phyloP scores from a whole-genome alignment of 805 yeast species.

The Cyberlindnera lachancei region DNA sequence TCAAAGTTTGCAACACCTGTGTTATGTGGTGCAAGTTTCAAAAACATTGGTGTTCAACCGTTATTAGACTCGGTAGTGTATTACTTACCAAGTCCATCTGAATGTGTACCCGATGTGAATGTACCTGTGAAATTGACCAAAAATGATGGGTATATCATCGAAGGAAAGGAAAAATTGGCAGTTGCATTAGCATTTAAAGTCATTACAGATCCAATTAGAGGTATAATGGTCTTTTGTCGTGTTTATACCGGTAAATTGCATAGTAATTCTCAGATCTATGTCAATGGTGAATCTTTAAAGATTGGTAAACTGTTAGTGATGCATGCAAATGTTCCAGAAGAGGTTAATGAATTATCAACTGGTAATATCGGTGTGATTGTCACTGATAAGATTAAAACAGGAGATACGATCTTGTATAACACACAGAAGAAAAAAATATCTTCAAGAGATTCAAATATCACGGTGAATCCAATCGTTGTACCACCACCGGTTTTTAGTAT shows the following conservation, averaged over 20 bases:
- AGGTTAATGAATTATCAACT: constrained; percentile 49
- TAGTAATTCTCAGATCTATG: constrained; percentile 56
- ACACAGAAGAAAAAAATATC: constrained; percentile 44
- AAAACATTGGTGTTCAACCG: constrained; percentile 93
- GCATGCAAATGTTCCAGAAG: constrained; percentile 84
- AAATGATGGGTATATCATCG: constrained; percentile 40
- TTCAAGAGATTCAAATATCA: constrained; percentile 34
- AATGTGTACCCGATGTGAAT: constrained; percentile 49
- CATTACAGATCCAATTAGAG: constrained; percentile 74
- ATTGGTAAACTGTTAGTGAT: constrained; percentile 66
- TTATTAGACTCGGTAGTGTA: constrained; percentile 73
- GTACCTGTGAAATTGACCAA: constrained; percentile 33
- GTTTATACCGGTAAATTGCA: constrained; percentile 77
- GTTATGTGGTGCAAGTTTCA: constrained; percentile 87
- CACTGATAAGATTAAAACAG: constrained; percentile 66
- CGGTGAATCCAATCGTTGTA: constrained; percentile 65
- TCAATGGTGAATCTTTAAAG: constrained; percentile 59
- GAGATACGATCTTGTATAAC: constrained; percentile 78
- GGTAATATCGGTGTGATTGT: constrained; percentile 85
- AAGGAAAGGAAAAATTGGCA: constrained; percentile 51
- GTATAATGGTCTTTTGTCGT: constrained; percentile 77
- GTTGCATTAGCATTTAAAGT: constrained; percentile 90
- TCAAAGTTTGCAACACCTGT: constrained; percentile 61
- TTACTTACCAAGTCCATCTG: constrained; percentile 78
- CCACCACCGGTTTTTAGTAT: constrained; percentile 95